A percentile compares a stretch with the other conserved stretches of the same genome.
Conservation (phyloP, 176 grass and related monocot genomes). For the Aegilops speltoides region DNA sequence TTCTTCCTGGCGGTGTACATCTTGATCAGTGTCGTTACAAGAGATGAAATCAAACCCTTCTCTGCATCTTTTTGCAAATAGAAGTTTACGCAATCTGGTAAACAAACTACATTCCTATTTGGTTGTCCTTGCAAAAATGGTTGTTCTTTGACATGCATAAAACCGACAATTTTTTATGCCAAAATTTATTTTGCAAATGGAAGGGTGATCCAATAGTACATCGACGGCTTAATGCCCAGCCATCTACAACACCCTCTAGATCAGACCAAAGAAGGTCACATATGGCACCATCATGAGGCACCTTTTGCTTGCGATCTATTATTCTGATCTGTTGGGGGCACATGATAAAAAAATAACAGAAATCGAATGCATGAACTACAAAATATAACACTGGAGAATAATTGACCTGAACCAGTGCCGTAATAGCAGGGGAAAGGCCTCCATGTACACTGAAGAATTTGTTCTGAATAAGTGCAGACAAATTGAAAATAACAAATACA, state of each 20-base stretch:
- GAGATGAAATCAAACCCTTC: too few species aligned
- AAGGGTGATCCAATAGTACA: slow-evolving; percentile 32
- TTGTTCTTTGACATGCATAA: too few species aligned
- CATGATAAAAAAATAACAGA: slow-evolving; percentile 13
- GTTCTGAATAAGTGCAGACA: slow-evolving; percentile 97
- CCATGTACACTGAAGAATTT: slow-evolving; percentile 99
- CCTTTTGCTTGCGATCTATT: slow-evolving; percentile 55
- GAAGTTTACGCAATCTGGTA: too few species aligned
- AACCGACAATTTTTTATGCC: too few species aligned
- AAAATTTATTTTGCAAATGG: too few species aligned
- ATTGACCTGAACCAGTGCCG: slow-evolving; percentile 77
- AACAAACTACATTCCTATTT: too few species aligned
- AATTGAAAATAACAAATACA: slow-evolving; percentile 55
- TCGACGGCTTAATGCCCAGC: slow-evolving; percentile 89
- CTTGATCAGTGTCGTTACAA: too few species aligned
- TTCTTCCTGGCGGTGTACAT: too few species aligned
- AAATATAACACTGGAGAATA: slow-evolving; percentile 20
- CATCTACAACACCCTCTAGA: slow-evolving; percentile 87
- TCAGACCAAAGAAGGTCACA: too few species aligned
- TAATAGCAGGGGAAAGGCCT: slow-evolving; percentile 61
- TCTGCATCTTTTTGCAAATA: too few species aligned
- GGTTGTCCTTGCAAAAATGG: too few species aligned
- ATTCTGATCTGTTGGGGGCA: slow-evolving; percentile 60
- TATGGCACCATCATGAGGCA: too few species aligned
- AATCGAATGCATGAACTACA: background rate